Evolutionary conservation across 2,329 filamentous ascomycete species (phyloP), one percentile per base, ranked within the genome.

Genomic region (Gaeumannomyces sp.): DNA sequence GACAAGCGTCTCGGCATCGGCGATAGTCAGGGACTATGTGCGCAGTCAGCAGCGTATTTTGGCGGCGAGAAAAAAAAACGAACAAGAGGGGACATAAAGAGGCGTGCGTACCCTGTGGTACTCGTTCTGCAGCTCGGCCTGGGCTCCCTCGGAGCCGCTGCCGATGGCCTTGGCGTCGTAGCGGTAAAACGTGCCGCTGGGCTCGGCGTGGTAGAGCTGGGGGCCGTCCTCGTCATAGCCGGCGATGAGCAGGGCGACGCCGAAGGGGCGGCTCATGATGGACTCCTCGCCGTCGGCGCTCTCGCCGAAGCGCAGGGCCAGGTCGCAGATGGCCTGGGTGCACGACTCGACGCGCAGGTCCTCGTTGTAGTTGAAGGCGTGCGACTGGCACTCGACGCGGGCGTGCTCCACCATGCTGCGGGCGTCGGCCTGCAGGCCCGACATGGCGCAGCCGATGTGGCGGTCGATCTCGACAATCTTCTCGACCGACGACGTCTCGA

Each of bases 391-490:
- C 81, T 98, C 96, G 76, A 99, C 94, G 72, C 94, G 92, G 72
- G 95, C 95, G 80, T 99, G 95, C 83, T 99, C 95, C 69, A 99
- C 88, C 90, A 99, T 96, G 80, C 91, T 95, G 75, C 95, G 90
- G 68, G 95, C 95, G 78, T 99, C 95, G 73, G 95, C 95, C 83
- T 99, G 95, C 69, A 99, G 86, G 60, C 95, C 95, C 53, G 91
- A 95, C 93, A 99, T 99, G 80, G 95, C 95, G 81, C 95, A 98
- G 74, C 95, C 95, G 73, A 99, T 97, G 83, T 99, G 95, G 76
- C 91, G 88, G 82, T 99, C 95, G 77, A 99, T 98, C 79, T 99
- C 95, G 78, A 99, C 94, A 73, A 99, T 98, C 87, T 99, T 99
- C 81, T 99, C 95, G 73, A 99, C 95, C 57, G 93, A 97, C 60